These are phyloP conservation scores for Colletotrichum falcatum DNA, from an alignment of 2,329 filamentous ascomycete species.

Conservation along the genomic window DNA sequence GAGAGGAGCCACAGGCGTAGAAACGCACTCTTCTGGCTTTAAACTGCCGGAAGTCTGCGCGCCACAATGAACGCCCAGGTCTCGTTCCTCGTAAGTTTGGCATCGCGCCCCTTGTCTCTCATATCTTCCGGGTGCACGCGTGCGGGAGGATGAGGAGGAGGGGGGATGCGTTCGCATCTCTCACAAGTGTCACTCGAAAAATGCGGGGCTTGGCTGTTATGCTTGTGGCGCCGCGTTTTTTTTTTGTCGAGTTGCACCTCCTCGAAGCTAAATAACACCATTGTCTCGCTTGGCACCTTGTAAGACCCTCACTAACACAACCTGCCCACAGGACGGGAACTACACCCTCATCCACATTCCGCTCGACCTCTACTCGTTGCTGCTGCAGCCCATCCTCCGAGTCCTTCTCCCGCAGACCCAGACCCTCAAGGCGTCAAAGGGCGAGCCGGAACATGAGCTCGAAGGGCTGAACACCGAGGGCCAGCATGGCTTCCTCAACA, in stretches of 20 bases:
- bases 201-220: constrained; percentile 30
- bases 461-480: constrained; percentile 63
- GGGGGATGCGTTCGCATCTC: constrained; percentile 3
- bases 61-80: constrained; percentile 67
- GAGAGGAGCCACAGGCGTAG: neutral
- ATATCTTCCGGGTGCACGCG: neutral
- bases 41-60: constrained; percentile 13
- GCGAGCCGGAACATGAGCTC: constrained; percentile 53
- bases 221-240: constrained; percentile 19
- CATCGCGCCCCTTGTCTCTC: constrained; percentile 9
- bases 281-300: constrained; percentile 15
- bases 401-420: constrained; percentile 78
- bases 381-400: constrained; percentile 88
- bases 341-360: constrained; percentile 93
- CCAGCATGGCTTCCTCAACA: constrained; percentile 87
- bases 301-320: constrained; percentile 24
- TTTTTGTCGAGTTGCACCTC: constrained; percentile 11
- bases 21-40: constrained; percentile 19
- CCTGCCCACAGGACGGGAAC: constrained; percentile 77
- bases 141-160: neutral
- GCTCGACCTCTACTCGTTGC: constrained; percentile 78
- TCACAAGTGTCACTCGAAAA: constrained; percentile 23
- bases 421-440: constrained; percentile 51
- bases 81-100: constrained; percentile 46
- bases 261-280: constrained; percentile 27